A percentile compares a stretch with the other conserved stretches of the same genome.
These are phyloP conservation scores for Rosa chinensis DNA, from an alignment of 306 rosid species.

Conservation along the genomic window DNA sequence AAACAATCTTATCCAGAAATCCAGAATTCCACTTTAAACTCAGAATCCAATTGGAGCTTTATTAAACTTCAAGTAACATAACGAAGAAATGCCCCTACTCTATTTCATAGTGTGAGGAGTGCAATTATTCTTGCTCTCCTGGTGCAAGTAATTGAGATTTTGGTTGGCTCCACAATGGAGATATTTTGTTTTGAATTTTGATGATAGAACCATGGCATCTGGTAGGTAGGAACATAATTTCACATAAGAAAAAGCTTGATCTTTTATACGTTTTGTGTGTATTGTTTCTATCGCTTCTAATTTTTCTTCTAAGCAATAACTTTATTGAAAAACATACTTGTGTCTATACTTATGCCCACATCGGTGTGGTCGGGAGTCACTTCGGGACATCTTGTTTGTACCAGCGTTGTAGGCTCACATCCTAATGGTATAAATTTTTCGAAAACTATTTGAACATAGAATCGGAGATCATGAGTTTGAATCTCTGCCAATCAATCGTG, in stretches of 20 bases:
- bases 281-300: neutral
- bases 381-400: neutral
- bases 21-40: neutral
- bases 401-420: neutral
- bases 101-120: neutral
- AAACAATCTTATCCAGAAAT: neutral
- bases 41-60: neutral
- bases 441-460: neutral
- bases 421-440: neutral
- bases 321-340: neutral
- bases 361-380: neutral
- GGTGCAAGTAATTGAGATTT: constrained; percentile 4
- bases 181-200: constrained; percentile 18
- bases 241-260: neutral
- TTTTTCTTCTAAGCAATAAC: neutral
- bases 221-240: constrained; percentile 26
- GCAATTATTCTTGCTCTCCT: constrained; percentile 2
- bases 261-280: neutral
- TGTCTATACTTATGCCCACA: neutral
- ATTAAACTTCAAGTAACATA: neutral
- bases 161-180: constrained; percentile 15
- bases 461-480: neutral
- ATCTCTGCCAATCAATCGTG: neutral
- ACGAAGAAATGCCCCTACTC: neutral
- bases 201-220: neutral